Percentiles rank a stretch among this genome's conserved stretches.
These are phyloP conservation scores for Rhizodiscina lignyota DNA, from an alignment of 495 filamentous ascomycete genomes.

Conservation along the genomic window DNA sequence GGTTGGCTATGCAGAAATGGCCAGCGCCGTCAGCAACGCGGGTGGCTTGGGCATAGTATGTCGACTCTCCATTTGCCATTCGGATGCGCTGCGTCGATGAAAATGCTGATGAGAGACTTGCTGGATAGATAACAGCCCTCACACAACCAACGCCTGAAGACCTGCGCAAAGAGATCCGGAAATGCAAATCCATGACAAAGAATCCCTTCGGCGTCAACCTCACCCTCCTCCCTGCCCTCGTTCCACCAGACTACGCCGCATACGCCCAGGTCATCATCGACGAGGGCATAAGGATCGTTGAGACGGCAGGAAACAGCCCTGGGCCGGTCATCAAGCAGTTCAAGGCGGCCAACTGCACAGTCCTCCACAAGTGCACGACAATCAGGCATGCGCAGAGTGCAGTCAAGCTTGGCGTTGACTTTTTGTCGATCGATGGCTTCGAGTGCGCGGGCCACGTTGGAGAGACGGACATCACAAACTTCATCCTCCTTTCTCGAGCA, in stretches of 20 bases:
- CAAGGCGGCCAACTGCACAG: constrained; percentile 58
- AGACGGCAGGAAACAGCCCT: constrained; percentile 91
- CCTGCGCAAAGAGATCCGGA: constrained; percentile 82
- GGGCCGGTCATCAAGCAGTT: constrained; percentile 80
- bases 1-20: constrained; percentile 81
- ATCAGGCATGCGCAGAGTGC: constrained; percentile 86
- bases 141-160: constrained; percentile 89
- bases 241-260: constrained; percentile 79
- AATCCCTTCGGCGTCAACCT: constrained; percentile 93
- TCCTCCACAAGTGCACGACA: constrained; percentile 96
- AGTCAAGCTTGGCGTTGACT: constrained; percentile 90
- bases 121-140: constrained; percentile 56
- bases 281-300: constrained; percentile 84
- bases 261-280: constrained; percentile 90
- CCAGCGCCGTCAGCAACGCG: constrained; percentile 85
- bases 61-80: constrained; percentile 1
- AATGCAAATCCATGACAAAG: constrained; percentile 68
- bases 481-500: constrained; percentile 77
- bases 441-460: constrained; percentile 96
- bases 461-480: constrained; percentile 93
- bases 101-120: constrained; percentile 2
- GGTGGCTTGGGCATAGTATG: constrained; percentile 77
- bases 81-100: not conserved
- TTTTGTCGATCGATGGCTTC: constrained; percentile 91
- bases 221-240: constrained; percentile 78